Conservation (phyloP, 768 basidiomycete species). For the Boletus rubropictus region DNA sequence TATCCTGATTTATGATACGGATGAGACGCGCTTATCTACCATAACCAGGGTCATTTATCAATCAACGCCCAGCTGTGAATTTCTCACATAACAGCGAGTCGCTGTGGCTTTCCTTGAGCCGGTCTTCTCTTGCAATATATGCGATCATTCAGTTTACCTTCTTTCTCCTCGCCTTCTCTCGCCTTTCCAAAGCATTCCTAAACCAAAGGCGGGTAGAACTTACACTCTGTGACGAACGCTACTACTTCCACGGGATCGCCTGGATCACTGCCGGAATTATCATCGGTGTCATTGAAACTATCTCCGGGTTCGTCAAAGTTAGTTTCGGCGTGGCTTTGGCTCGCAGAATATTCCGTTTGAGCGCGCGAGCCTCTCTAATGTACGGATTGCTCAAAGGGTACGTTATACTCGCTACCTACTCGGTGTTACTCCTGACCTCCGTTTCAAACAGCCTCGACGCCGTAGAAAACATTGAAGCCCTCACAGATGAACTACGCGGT, state of each 20-base stretch:
- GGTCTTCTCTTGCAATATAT: conserved; percentile 54
- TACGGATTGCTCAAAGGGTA: conserved; percentile 68
- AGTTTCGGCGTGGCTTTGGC: conserved; percentile 49
- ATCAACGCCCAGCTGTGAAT: conserved; percentile 31
- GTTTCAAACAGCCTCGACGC: conserved; percentile 41
- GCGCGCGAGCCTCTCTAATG: conserved; percentile 49
- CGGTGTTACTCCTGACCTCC: background rate
- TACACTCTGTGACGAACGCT: conserved; percentile 38
- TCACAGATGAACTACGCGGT: conserved; percentile 36
- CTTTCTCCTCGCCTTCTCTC: conserved; percentile 56
- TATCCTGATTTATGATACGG: conserved; percentile 10
- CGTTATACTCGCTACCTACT: conserved; percentile 16
- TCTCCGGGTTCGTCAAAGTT: conserved; percentile 54
- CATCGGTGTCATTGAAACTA: conserved; percentile 59
- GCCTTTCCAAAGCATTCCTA: conserved; percentile 45
- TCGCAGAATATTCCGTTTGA: conserved; percentile 53
- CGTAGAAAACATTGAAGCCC: conserved; percentile 47
- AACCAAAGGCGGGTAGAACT: conserved; percentile 50
- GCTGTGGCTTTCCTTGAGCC: conserved; percentile 54
- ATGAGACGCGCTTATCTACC: background rate
- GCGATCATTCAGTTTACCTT: conserved; percentile 51
- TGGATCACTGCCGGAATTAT: conserved; percentile 62
- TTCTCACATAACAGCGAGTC: conserved; percentile 35
- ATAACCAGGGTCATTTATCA: conserved; percentile 6
- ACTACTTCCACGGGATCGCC: conserved; percentile 51